phyloP scores from a whole-genome alignment of 352 stramenopile genomes.

The Thalassiosira mediterranea region DNA sequence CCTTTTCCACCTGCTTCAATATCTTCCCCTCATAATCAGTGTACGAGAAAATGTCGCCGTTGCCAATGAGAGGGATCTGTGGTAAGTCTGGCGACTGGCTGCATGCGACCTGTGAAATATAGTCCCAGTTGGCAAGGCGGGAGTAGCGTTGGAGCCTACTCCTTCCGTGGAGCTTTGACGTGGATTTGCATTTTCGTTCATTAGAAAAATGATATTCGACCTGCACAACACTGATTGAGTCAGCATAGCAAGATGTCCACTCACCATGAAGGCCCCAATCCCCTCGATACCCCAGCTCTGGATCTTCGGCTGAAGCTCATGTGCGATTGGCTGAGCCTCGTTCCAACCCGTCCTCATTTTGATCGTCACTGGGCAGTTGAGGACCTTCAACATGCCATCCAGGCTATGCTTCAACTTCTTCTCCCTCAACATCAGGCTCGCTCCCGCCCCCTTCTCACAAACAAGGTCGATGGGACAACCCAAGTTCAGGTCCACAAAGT shows the following conservation, averaged over 20 bases:
- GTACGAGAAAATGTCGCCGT: constrained; percentile 88
- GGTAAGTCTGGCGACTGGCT: constrained; percentile 65
- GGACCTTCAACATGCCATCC: constrained; percentile 86
- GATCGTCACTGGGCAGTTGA: constrained; percentile 90
- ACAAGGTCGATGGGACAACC: constrained; percentile 98
- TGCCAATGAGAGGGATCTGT: constrained; percentile 92
- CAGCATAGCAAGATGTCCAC: constrained; percentile 72
- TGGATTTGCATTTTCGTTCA: constrained; percentile 4
- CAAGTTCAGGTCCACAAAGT: constrained; percentile 99
- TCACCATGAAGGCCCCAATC: constrained; percentile 78
- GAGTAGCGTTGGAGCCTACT: constrained; percentile 97
- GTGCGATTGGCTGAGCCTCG: constrained; percentile 92
- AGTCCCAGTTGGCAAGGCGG: constrained; percentile 97
- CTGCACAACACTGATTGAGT: constrained; percentile 82
- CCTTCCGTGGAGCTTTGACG: constrained; percentile 91
- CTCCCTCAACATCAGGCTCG: constrained; percentile 92
- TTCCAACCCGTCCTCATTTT: constrained; percentile 99
- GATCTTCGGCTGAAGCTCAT: constrained; percentile 92
- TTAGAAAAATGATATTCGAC: constrained; percentile 14
- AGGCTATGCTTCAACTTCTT: constrained; percentile 90
- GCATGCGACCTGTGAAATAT: constrained; percentile 91
- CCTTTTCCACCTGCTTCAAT: constrained; percentile 37
- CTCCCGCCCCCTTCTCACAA: constrained; percentile 88
- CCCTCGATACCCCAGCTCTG: constrained; percentile 83
- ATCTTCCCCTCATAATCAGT: constrained; percentile 85